Base-by-base conservation (phyloP, 2,329 filamentous ascomycete genomes). In the Diaporthe sp. region DNA sequence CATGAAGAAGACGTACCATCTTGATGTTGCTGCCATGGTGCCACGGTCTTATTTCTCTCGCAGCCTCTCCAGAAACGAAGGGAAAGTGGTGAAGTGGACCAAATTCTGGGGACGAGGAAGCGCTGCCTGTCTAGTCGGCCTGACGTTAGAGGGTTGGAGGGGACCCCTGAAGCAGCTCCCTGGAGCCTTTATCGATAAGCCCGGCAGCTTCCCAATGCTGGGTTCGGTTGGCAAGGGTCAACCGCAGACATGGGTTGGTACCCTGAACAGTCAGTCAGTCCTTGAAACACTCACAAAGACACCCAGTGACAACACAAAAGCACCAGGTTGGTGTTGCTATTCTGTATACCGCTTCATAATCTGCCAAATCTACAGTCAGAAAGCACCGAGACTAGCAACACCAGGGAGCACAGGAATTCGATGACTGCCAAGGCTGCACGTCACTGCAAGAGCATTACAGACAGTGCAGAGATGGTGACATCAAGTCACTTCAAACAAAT, bases 1-100 rank as follows among this genome's bases (percentile, higher is more conserved):
- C 19, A 58, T 55, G 57, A 58, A 67, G 46, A 44, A 53, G 68
- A 51, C 57, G 75, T 77, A 85, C 84, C 83, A 86, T 83, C 84
- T 82, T 76, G 75, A 75, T 51, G 70, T 73, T 37, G 73, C 37
- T 42, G 75, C 49, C 75, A 77, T 77, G 28, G 31, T 73, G 22
- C 2, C 17, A 49, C 58, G 9, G 70, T 34, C 25, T 42, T 22
- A 5, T 13, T 8, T 22, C 13, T 44, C 58, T 25, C 22, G 7
- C 34, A 28, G 44, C n/a, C 22, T 31, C 22, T 49, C 39, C 31
- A 61, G 28, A 65, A 72, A 46, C 15, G 59, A 28, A 51, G 31
- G 12, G 31, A 58, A 74, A 37, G 25, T 39, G 22, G 25, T 37
- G 39, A 42, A 22, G 8, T 13, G 34, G 12, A 34, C 5, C 55